Evolutionary conservation across 495 filamentous ascomycete species (phyloP), one percentile per base, ranked within the genome.

Genomic region (Penicillium lagena): DNA sequence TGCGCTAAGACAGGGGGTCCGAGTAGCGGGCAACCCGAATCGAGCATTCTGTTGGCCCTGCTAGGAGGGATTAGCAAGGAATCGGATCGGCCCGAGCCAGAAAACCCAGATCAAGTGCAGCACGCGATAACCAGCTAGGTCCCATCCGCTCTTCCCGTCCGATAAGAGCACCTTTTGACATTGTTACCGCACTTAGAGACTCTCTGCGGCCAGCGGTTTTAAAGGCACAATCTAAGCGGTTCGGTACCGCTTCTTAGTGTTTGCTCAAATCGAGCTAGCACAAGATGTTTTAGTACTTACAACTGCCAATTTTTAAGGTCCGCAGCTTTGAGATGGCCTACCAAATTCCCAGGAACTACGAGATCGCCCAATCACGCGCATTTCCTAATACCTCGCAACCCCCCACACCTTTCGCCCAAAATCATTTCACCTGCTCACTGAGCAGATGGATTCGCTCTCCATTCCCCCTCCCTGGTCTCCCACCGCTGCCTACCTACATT

Each of bases 301-400:
- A n/a, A 4, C 17, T 4, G 1, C 4, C 17, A 17, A 1, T 32
- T 39, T 46, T 46, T 46, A 36, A 40, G 30, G 43, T 46, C 43
- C 37, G 43, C 43, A 29, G 43, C 30, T 46, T 29, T 40, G 28
- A 12, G 15, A 47, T 37, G 39, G 32, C n/a, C 31, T 12, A 28
- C 45, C 22, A 42, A 37, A 17, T 13, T 42, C 31, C 45, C n/a
- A 47, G 40, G 33, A 43, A 35, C 41, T 33, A 12, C 31, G 32
- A 32, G 27, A 9, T 38, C 7, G 39, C 13, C 22, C 22, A 43
- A 10, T 48, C 46, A 48, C 34, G 39, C 42, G 40, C 9, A 43
- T 43, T 48, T 39, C 42, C 41, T 50, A 50, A 41, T 50, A 50
- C 15, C 37, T 32, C 32, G 42, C 33, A 45, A n/a, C 40, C 10